Evolutionary conservation across 805 yeast genomes (phyloP).

Genomic region (Nakazawaea laoshanensis): DNA sequence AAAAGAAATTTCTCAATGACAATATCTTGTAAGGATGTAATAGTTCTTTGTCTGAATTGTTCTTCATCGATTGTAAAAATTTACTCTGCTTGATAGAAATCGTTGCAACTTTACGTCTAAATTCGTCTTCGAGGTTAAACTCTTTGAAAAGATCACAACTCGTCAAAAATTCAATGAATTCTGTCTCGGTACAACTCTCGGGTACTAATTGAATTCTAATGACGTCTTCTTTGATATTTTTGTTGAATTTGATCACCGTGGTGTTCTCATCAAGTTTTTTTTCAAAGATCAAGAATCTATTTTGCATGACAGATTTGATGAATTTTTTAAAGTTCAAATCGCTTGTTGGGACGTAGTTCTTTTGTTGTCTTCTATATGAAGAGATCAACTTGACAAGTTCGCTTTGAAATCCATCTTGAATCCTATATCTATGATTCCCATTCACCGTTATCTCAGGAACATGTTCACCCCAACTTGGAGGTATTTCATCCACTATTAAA

Average conservation of each 20-base stretch:
- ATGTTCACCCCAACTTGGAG: slow-evolving; percentile 3
- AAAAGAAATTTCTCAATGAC: slow-evolving; percentile 39
- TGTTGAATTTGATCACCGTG: slow-evolving; percentile 6
- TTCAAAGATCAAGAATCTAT: slow-evolving; percentile 7
- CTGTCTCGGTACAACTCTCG: slow-evolving; percentile 9
- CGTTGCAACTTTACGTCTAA: slow-evolving; percentile 39
- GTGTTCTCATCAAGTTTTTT: slow-evolving; percentile 3
- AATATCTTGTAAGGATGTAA: slow-evolving; percentile 28
- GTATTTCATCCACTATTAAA: slow-evolving; percentile 25
- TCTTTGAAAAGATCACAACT: slow-evolving; percentile 38
- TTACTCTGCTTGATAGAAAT: slow-evolving; percentile 40
- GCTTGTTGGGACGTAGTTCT: slow-evolving; percentile 13
- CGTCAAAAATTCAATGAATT: slow-evolving; percentile 28
- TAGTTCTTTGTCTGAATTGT: slow-evolving; percentile 1
- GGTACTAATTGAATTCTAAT: slow-evolving; percentile 13
- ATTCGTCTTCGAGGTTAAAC: slow-evolving; percentile 34
- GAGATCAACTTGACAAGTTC: slow-evolving; percentile 16
- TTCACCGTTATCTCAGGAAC: slow-evolving; percentile 9
- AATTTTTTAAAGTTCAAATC: slow-evolving; percentile 6
- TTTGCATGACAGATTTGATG: slow-evolving; percentile 8
- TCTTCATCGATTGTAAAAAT: slow-evolving; percentile 22
- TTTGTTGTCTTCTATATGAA: slow-evolving; percentile 10
- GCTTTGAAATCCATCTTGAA: slow-evolving; percentile 13
- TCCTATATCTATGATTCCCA: slow-evolving; percentile 13
- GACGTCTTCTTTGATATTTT: slow-evolving; percentile 9